Evolutionary conservation across 2,329 filamentous ascomycete genomes (phyloP).

Genomic region (Mycogone perniciosa): DNA sequence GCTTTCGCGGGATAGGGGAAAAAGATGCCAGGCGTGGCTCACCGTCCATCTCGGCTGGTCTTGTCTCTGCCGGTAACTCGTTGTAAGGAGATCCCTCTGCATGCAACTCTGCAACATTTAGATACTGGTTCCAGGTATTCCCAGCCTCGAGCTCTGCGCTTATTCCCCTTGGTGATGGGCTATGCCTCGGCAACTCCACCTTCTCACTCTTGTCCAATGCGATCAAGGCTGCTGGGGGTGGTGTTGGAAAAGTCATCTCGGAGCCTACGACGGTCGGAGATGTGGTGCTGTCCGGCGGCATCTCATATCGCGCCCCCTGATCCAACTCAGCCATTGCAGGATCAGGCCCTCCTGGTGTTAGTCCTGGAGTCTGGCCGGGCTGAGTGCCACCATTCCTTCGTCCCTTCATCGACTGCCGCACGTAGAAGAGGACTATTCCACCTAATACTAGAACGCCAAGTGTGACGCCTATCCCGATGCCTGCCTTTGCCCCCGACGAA

Average conservation of each 20-base stretch:
- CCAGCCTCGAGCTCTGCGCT: neutral
- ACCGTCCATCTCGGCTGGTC: conserved; percentile 2
- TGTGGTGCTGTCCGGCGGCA: neutral
- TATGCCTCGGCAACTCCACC: neutral
- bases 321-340: neutral
- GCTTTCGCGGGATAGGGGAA: neutral
- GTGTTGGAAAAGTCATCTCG: neutral
- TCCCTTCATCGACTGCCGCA: neutral
- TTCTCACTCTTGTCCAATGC: neutral
- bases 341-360: neutral
- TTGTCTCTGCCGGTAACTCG: neutral
- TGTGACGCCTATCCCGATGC: conserved; percentile 1
- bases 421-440: neutral
- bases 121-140: neutral
- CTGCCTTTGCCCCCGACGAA: neutral
- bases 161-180: neutral
- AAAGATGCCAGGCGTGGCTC: neutral
- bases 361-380: neutral
- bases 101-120: neutral
- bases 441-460: conserved; percentile 2
- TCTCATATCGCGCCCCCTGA: neutral
- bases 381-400: neutral
- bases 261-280: neutral
- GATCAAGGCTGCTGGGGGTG: neutral
- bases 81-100: neutral